Evolutionary conservation across 352 stramenopile genomes (phyloP).

Genomic region (Globisporangium rhizosaccharum): DNA sequence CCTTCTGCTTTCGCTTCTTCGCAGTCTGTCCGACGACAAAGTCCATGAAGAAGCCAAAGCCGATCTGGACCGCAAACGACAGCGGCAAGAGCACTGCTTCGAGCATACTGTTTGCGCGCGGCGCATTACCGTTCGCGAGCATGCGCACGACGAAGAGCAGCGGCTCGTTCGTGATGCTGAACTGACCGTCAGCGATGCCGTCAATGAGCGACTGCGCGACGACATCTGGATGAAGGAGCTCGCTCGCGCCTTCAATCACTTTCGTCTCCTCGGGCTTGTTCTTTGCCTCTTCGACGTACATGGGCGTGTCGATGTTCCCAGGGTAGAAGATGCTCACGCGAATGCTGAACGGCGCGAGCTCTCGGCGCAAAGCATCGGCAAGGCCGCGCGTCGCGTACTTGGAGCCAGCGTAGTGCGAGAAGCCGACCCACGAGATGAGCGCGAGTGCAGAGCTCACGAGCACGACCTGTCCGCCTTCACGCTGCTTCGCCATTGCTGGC

Average conservation of each 20-base stretch:
- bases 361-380: conserved; percentile 70
- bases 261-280: conserved; percentile 73
- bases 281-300: conserved; percentile 66
- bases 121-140: conserved; percentile 68
- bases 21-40: conserved; percentile 53
- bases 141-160: conserved; percentile 71
- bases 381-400: conserved; percentile 84
- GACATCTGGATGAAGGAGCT: conserved; percentile 40
- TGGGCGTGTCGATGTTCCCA: conserved; percentile 79
- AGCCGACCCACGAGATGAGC: conserved; percentile 79
- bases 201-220: conserved; percentile 66
- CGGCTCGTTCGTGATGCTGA: conserved; percentile 79
- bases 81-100: conserved; percentile 66
- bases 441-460: conserved; percentile 64
- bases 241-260: conserved; percentile 62
- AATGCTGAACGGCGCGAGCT: conserved; percentile 69
- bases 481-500: conserved; percentile 59
- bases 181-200: conserved; percentile 59
- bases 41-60: conserved; percentile 81
- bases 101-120: conserved; percentile 62
- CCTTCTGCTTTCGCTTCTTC: conserved; percentile 15
- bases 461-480: conserved; percentile 59
- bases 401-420: conserved; percentile 67
- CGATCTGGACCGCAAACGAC: conserved; percentile 56
- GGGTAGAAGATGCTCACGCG: conserved; percentile 75